phyloP scores from a whole-genome alignment of 345 rosid genomes.

The Salix dunnii region DNA sequence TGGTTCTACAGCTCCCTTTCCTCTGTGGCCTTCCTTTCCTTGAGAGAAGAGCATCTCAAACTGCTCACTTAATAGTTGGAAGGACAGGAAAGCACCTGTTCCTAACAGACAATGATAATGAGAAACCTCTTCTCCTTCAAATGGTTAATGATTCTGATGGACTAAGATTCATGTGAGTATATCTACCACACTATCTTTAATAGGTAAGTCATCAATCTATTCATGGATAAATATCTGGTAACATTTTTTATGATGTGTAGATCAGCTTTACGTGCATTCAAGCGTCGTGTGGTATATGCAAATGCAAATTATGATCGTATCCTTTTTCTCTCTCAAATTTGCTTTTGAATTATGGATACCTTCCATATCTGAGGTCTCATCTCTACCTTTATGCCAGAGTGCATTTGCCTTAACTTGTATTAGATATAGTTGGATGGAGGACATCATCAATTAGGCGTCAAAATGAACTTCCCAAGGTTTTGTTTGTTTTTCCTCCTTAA shows the following conservation, averaged over 20 bases:
- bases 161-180: conserved; percentile 69
- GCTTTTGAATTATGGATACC: conserved; percentile 11
- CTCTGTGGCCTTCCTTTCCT: conserved; percentile 91
- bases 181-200: not conserved
- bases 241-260: conserved; percentile 39
- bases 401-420: conserved; percentile 41
- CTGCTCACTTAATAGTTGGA: conserved; percentile 84
- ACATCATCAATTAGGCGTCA: conserved; percentile 88
- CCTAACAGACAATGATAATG: conserved; percentile 72
- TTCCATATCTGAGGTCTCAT: conserved; percentile 3
- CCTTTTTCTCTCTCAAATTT: conserved; percentile 35
- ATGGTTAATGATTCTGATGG: conserved; percentile 73
- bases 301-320: conserved; percentile 86
- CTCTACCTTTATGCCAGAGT: conserved; percentile 1
- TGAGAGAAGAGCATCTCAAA: conserved; percentile 78
- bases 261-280: conserved; percentile 76
- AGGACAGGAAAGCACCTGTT: conserved; percentile 90
- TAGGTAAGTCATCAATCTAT: not conserved
- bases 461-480: conserved; percentile 80
- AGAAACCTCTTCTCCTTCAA: conserved; percentile 82
- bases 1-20: conserved; percentile 64
- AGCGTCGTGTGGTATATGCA: conserved; percentile 89
- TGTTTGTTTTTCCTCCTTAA: not conserved
- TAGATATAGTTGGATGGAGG: conserved; percentile 94
- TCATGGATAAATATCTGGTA: not conserved